Conservation (phyloP, 1,284 basidiomycete species). For the Puccinia novopanici region DNA sequence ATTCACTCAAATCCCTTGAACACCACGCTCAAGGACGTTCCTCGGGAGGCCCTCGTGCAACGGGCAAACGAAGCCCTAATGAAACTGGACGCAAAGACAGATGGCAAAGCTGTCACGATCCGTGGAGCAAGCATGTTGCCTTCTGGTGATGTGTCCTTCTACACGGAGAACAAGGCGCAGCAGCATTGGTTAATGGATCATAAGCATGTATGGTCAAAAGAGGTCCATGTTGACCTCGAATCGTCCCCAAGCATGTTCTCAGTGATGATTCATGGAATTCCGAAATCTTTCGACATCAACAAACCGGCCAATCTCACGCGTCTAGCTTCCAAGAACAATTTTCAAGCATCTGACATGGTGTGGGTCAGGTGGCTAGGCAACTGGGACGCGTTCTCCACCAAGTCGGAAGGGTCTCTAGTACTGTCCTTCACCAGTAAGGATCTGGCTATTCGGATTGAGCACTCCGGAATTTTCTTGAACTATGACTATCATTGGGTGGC, state of each 20-base stretch:
- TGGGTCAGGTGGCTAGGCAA: conserved; percentile 4
- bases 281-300: no score
- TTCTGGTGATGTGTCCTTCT: conserved; percentile 6
- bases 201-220: no score
- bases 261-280: no score
- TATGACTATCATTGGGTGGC: not conserved
- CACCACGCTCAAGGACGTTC: no score
- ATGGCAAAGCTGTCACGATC: not conserved
- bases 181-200: no score
- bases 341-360: not conserved
- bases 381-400: not conserved
- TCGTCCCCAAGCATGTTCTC: no score
- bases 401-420: not conserved
- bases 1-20: conserved; percentile 16
- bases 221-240: no score
- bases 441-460: not conserved
- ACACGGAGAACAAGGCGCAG: not conserved
- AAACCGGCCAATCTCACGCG: not conserved
- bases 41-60: no score
- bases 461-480: conserved; percentile 22
- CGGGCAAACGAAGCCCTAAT: no score
- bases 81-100: not conserved
- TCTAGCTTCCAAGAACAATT: conserved; percentile 2
- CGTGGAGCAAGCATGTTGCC: not conserved
- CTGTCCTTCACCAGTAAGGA: conserved; percentile 9